Base-by-base conservation (phyloP, 1,139 yeast genomes). In the Magnusiomyces suaveolens region DNA sequence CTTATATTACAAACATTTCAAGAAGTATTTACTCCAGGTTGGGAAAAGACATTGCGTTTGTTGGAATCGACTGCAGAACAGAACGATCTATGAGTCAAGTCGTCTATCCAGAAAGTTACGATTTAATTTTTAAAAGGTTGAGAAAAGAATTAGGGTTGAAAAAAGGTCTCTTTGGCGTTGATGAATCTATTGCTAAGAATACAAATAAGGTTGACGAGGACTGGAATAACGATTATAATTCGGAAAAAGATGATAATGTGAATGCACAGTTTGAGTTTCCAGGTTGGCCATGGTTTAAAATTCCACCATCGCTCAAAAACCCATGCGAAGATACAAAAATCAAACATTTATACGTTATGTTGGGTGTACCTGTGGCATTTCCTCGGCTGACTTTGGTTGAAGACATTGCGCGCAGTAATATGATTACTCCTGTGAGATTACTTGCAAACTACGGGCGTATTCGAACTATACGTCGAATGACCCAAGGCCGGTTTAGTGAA, bases 351-450 rank as follows among this genome's bases (percentile, higher is more conserved):
- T 73, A 87, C 61, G 81, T 92, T 3, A 77, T 90, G 82, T 74
- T 92, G 56, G 97, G 97, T 39, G 96, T 90, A 12, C 98, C 98
- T 2, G 86, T 90, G 55, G 86, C 94, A 49, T 90, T 92, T 66
- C 97, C 98, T 2, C 77, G 97, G 61, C 72, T 90, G 65, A 96
- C 89, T 1, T 87, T 95, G 92, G 74, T 88, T 33, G 97, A 90
- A 69, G 76, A 78, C 69, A 62, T 90, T 33, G 77, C 90, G 63
- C 78, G 82, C 2, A 64, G 70, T 26, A 69, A 77, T 21, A 52
- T 82, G 0, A 71, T 90, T 57, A 74, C 73, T 10, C 97, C 97
- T 1, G 57, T 87, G 8, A 80, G 83, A 64, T 76, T 74, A 56
- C 69, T 89, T 53, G 87, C 96, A 1, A 76, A 81, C 56, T 80